Conservation (phyloP, 2,329 filamentous ascomycete species). For the Sclerotinia sclerotiorum region DNA sequence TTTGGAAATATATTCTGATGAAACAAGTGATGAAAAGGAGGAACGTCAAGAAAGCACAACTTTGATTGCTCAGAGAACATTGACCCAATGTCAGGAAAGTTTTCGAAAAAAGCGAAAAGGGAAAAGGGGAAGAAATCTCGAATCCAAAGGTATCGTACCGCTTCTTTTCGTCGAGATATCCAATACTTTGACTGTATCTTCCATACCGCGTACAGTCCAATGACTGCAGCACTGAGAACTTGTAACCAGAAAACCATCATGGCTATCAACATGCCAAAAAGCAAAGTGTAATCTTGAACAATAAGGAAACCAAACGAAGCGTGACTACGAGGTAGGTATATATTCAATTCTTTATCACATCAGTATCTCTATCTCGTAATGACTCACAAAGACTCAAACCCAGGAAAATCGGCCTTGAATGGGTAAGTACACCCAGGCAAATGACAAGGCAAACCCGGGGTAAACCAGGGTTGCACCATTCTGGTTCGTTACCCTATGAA, state of each 20-base stretch:
- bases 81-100: too few species aligned
- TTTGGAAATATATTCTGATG: not conserved
- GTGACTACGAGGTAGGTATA: not conserved
- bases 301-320: not conserved
- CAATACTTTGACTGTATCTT: not conserved
- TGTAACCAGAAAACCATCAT: slow-evolving; percentile 12
- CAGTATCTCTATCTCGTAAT: not conserved
- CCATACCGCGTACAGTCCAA: slow-evolving; percentile 11
- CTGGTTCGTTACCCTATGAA: too few species aligned
- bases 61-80: not conserved
- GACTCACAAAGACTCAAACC: not conserved
- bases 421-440: not conserved
- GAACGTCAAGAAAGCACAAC: not conserved
- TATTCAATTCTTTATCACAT: not conserved
- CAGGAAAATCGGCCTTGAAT: slow-evolving; percentile 16
- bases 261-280: not conserved
- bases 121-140: not conserved
- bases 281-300: not conserved
- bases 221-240: not conserved
- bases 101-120: too few species aligned
- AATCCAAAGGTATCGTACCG: slow-evolving; percentile 1
- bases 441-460: too few species aligned
- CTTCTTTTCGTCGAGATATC: not conserved
- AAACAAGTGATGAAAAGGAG: not conserved
- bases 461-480: too few species aligned